phyloP scores from a whole-genome alignment of 179 eudicot genomes.

The Beta corolliflora region DNA sequence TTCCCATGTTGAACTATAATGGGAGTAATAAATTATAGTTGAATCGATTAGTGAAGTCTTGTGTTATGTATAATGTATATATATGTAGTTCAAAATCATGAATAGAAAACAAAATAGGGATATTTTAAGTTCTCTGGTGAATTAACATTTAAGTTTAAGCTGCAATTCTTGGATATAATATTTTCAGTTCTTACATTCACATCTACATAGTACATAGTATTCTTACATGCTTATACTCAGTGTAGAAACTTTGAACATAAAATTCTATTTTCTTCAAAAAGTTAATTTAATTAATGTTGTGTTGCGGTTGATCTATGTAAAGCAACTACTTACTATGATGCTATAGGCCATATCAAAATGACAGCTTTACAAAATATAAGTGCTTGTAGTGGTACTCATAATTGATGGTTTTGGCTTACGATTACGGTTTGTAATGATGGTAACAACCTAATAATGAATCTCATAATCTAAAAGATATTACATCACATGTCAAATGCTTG shows the following conservation, averaged over 20 bases:
- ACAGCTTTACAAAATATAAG: neutral
- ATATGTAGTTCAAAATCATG: too few species aligned
- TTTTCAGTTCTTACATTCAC: conserved; percentile 1
- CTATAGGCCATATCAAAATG: neutral
- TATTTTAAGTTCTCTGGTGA: neutral
- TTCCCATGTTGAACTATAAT: too few species aligned
- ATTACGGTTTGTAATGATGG: neutral
- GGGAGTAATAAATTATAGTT: too few species aligned
- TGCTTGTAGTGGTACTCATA: neutral
- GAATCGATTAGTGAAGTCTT: too few species aligned
- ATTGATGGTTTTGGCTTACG: neutral
- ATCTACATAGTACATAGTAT: neutral
- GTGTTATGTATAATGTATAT: too few species aligned
- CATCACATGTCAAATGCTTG: too few species aligned
- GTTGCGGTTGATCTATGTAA: neutral
- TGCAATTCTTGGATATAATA: conserved; percentile 3
- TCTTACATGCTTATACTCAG: too few species aligned
- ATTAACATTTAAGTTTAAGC: neutral
- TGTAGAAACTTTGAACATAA: neutral
- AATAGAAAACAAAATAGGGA: too few species aligned
- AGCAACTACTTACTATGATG: neutral
- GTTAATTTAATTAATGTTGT: neutral
- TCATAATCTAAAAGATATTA: neutral
- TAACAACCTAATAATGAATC: neutral
- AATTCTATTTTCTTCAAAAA: neutral